Base-by-base conservation (phyloP, 2,329 filamentous ascomycete genomes). In the Domatiomyces globalis region DNA sequence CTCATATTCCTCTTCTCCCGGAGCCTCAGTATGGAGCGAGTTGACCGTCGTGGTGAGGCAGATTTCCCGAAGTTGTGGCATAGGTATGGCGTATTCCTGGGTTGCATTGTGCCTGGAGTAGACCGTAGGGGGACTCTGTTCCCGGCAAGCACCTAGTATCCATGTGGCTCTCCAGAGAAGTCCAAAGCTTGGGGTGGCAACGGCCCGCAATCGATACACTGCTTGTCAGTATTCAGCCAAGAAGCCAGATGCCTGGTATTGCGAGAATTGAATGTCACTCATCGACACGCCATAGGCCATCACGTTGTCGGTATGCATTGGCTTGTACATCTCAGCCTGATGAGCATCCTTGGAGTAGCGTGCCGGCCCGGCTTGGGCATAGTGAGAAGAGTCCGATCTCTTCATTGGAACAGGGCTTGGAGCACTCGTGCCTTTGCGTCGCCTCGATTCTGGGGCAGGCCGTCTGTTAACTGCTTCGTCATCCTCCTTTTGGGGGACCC, bases 401-500 rank as follows among this genome's bases (percentile, higher is more conserved):
- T 54, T 60, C 60, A 62, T 62, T 10, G 58, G 51, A 4, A 57
- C 53, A 27, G 58, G 58, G 27, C 45, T 53, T 22, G 54, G 54
- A 39, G 45, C 44, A 43, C 39, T 53, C 22, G 51, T 50, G 43
- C 47, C 50, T 50, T 56, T 61, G 53, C 54, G 49, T 51, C 54
- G 51, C 46, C 54, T 54, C 42, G 64, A 62, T 33, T 18, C 39
- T 50, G 52, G 19, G 49, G 49, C 18, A 48, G 46, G 43, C 46
- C 43, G 44, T 52, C 49, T 29, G 51, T 19, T 18, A 48, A 49
- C 42, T 52, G 54, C 48, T 49, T 57, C 49, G 50, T 44, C 20
- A 49, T 20, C 15, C 19, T 39, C 45, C 43, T 45, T 46, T 48
- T 48, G 27, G 44, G 19, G 55, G 42, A 54, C 73, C 62, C 77